Conservation (phyloP, 2,329 filamentous ascomycete genomes). For the Colletotrichum liaoningense region DNA sequence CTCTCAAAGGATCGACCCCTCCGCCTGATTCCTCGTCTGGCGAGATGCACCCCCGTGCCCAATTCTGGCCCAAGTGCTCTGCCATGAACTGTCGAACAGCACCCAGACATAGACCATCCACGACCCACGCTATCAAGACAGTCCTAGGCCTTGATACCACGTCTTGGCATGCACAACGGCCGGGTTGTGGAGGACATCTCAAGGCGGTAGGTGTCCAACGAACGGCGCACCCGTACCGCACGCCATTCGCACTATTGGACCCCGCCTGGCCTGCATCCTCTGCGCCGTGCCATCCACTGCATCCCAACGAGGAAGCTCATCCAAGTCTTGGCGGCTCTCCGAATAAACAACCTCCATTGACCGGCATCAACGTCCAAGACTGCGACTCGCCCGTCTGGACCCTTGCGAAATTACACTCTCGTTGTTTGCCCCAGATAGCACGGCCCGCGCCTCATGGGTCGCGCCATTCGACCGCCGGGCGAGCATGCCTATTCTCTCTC, state of each 20-base stretch:
- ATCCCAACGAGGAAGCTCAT: slow-evolving; percentile 33
- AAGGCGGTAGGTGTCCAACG: slow-evolving; percentile 11
- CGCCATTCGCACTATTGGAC: slow-evolving; percentile 29
- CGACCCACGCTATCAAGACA: neutral
- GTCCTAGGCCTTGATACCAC: neutral
- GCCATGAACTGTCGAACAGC: neutral
- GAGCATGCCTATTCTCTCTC: neutral
- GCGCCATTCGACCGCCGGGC: neutral
- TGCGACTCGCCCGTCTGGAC: neutral
- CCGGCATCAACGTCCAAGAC: neutral
- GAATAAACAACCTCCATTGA: neutral
- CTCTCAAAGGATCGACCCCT: neutral
- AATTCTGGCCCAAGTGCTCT: neutral
- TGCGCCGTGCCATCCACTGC: slow-evolving; percentile 19
- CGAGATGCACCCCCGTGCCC: neutral
- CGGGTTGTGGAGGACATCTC: neutral
- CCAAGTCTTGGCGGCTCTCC: slow-evolving; percentile 19
- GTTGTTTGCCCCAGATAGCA: slow-evolving; percentile 2
- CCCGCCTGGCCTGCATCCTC: slow-evolving; percentile 9
- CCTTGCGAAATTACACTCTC: neutral
- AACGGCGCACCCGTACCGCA: slow-evolving; percentile 9
- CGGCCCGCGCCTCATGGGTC: neutral
- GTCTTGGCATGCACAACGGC: neutral
- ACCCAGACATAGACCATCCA: neutral
- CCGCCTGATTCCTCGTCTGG: neutral